Evolutionary conservation across 2,329 filamentous ascomycete genomes (phyloP).

Genomic region (Myotisia sp.): DNA sequence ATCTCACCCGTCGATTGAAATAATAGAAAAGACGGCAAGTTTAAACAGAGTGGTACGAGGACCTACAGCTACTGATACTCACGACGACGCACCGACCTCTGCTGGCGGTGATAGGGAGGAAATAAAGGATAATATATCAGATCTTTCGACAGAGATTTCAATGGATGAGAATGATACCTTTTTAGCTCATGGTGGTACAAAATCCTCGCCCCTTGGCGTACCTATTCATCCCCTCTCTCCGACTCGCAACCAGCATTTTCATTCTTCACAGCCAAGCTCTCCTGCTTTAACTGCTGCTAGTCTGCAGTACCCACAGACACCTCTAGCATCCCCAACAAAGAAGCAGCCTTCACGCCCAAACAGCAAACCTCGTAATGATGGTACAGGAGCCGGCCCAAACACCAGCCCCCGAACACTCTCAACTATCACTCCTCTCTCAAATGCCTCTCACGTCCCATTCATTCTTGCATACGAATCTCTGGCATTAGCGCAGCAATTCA

Average conservation of each 20-base stretch:
- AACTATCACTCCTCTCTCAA: neutral
- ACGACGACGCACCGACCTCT: neutral
- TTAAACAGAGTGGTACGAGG: conserved; percentile 35
- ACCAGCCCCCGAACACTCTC: neutral
- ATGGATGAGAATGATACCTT: conserved; percentile 34
- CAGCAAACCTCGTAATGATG: no score
- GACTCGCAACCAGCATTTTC: neutral
- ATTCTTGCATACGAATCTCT: conserved; percentile 49
- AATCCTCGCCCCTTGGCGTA: conserved; percentile 28
- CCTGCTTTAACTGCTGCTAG: no score
- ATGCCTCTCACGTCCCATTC: conserved; percentile 41
- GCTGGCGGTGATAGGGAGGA: conserved; percentile 34
- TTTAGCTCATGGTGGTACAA: conserved; percentile 22
- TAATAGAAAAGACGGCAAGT: conserved; percentile 38
- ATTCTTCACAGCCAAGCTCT: neutral
- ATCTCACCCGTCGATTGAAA: conserved; percentile 37
- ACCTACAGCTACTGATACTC: conserved; percentile 25
- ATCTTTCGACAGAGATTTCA: conserved; percentile 38
- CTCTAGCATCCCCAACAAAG: no score
- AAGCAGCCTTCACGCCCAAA: no score
- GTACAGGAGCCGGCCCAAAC: neutral
- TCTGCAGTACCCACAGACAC: no score
- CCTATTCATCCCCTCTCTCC: conserved; percentile 28
- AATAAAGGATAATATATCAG: conserved; percentile 39
- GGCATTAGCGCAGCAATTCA: conserved; percentile 48